These are phyloP conservation scores for Pseudoturritis turrita DNA, from an alignment of 345 rosid species.

Conservation along the genomic window DNA sequence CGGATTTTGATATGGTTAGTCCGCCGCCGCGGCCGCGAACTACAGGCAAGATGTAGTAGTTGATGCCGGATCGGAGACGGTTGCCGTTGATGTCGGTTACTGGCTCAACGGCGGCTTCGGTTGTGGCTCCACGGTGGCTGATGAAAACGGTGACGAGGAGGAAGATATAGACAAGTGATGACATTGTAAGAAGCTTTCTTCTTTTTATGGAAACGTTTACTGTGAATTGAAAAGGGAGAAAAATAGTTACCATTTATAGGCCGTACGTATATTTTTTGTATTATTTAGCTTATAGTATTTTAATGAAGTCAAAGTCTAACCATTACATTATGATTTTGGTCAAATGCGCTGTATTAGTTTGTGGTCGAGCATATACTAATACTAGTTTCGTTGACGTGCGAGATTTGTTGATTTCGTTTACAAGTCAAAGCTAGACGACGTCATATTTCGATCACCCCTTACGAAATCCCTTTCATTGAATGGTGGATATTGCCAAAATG, in stretches of 20 bases:
- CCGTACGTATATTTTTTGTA: neutral
- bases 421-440: slow-evolving; percentile 18
- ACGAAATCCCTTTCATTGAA: slow-evolving; percentile 4
- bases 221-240: neutral
- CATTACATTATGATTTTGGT: neutral
- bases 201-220: slow-evolving; percentile 1
- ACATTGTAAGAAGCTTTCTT: slow-evolving; percentile 18
- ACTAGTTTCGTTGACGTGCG: neutral
- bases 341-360: slow-evolving; percentile 1
- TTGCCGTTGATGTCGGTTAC: slow-evolving; percentile 15
- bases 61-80: neutral
- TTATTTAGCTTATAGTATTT: too few relatives aligned
- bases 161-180: neutral
- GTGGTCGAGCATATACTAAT: neutral
- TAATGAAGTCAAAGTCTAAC: neutral
- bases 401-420: neutral
- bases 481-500: neutral
- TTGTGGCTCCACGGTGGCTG: slow-evolving; percentile 14
- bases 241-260: slow-evolving; percentile 6
- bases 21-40: slow-evolving; percentile 32
- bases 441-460: slow-evolving; percentile 14
- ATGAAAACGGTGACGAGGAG: slow-evolving; percentile 4
- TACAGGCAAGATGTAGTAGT: slow-evolving; percentile 33
- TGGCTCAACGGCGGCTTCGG: slow-evolving; percentile 1
- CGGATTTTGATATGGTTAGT: slow-evolving; percentile 12